These are phyloP conservation scores for Crithidia sp. DNA, from an alignment of 208 protist species.

Conservation along the genomic window DNA sequence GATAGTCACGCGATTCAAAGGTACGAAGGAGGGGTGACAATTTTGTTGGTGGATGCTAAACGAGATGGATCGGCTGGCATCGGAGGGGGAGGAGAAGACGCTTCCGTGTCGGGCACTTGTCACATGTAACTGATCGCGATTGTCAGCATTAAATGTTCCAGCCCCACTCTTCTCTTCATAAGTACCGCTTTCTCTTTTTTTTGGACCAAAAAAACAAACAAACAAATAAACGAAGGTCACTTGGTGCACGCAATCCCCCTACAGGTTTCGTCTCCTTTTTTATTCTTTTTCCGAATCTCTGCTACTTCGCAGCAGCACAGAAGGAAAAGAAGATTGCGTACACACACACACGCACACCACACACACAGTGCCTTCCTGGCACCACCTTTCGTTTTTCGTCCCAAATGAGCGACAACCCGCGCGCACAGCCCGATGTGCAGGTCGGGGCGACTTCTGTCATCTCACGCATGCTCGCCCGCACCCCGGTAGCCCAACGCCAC, in stretches of 20 bases:
- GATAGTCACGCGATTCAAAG: too few species aligned
- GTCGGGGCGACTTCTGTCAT: constrained; percentile 31
- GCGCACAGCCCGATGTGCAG: constrained; percentile 5
- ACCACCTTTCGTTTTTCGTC: background rate
- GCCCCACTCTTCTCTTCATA: background rate
- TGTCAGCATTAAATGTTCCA: too few species aligned
- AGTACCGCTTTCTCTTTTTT: background rate
- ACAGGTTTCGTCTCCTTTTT: background rate
- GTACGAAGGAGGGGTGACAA: too few species aligned
- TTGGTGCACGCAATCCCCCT: too few species aligned
- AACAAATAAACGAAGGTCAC: background rate
- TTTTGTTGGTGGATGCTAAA: too few species aligned
- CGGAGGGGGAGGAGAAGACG: too few species aligned
- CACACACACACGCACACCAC: too few species aligned
- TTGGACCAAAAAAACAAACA: background rate
- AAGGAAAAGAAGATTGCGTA: background rate
- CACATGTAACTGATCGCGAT: too few species aligned
- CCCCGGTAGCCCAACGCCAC: constrained; percentile 4
- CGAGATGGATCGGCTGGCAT: too few species aligned
- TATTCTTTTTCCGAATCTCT: background rate
- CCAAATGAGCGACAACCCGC: constrained; percentile 19
- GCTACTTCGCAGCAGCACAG: background rate
- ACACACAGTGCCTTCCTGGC: too few species aligned
- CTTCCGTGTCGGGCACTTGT: too few species aligned
- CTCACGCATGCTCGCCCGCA: constrained; percentile 20